Evolutionary conservation across 768 basidiomycete genomes (phyloP).

Genomic region (Hortiboletus flavorubellus): DNA sequence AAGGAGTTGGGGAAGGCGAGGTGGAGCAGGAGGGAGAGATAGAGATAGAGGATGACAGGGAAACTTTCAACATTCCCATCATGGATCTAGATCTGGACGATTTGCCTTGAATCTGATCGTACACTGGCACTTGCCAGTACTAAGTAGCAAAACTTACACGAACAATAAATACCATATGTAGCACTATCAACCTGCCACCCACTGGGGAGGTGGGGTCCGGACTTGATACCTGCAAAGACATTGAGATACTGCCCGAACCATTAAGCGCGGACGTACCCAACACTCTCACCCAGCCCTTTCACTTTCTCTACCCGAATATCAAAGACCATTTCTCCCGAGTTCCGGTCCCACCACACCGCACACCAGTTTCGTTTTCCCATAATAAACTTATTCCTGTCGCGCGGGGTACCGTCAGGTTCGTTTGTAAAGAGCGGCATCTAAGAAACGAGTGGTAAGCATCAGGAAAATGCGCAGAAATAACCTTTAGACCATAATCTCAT

Average conservation of each 20-base stretch:
- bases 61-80: constrained; percentile 20
- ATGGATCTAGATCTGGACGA: constrained; percentile 30
- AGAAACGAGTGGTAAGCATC: background rate
- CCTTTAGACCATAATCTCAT: constrained; percentile 73
- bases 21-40: constrained; percentile 25
- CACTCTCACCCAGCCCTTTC: constrained; percentile 80
- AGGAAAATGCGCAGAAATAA: background rate
- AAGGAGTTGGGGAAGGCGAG: constrained; percentile 28
- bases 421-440: constrained; percentile 73
- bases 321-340: constrained; percentile 66
- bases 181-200: constrained; percentile 26
- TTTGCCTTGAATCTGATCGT: constrained; percentile 16
- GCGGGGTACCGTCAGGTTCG: constrained; percentile 73
- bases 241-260: background rate
- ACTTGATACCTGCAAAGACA: constrained; percentile 39
- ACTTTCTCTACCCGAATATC: constrained; percentile 84
- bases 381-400: constrained; percentile 69
- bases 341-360: constrained; percentile 54
- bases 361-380: constrained; percentile 93
- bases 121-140: background rate
- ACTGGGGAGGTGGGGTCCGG: constrained; percentile 42
- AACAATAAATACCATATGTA: background rate
- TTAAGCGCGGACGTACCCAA: constrained; percentile 49
- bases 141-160: background rate
- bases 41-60: constrained; percentile 20